Evolutionary conservation across 2,329 filamentous ascomycete species (phyloP).

Genomic region (Exophiala sideris): DNA sequence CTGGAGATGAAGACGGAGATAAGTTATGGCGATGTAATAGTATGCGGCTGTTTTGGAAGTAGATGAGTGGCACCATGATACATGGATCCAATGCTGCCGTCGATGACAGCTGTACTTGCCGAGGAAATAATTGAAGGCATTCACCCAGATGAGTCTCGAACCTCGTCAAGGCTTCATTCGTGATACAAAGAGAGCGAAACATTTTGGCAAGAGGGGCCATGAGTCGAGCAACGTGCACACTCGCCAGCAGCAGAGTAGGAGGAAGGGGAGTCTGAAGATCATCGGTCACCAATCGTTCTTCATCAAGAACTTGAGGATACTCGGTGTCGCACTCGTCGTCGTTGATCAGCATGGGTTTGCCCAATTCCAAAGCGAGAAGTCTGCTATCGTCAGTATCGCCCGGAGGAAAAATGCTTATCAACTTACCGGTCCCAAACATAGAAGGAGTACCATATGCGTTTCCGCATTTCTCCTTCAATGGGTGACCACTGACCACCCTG

Average conservation of each 20-base stretch:
- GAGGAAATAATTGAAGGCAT: slow-evolving; percentile 72
- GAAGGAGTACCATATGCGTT: slow-evolving; percentile 88
- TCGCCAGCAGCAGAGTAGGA: slow-evolving; percentile 50
- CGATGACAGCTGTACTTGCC: slow-evolving; percentile 66
- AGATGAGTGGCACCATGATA: slow-evolving; percentile 69
- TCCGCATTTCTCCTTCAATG: slow-evolving; percentile 79
- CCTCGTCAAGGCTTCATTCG: slow-evolving; percentile 64
- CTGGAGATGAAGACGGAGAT: slow-evolving; percentile 63
- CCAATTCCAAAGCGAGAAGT: slow-evolving; percentile 73
- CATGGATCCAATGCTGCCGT: slow-evolving; percentile 68
- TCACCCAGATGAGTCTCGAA: slow-evolving; percentile 78
- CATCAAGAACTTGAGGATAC: slow-evolving; percentile 75
- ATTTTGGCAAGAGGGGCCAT: slow-evolving; percentile 71
- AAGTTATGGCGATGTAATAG: slow-evolving; percentile 87
- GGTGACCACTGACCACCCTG: slow-evolving; percentile 70
- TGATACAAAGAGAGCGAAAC: slow-evolving; percentile 64
- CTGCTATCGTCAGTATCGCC: slow-evolving; percentile 40
- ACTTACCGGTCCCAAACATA: slow-evolving; percentile 80
- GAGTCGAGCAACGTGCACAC: slow-evolving; percentile 77
- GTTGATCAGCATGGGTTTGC: slow-evolving; percentile 75
- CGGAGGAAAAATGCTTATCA: background rate
- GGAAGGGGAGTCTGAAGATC: slow-evolving; percentile 56
- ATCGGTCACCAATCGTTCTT: slow-evolving; percentile 48
- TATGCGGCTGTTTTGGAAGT: slow-evolving; percentile 79
- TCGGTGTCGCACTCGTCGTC: slow-evolving; percentile 84